Percentiles rank a stretch among this genome's conserved stretches.
Conservation (phyloP, 2,329 filamentous ascomycete genomes). For the Fusarium tuaranense region DNA sequence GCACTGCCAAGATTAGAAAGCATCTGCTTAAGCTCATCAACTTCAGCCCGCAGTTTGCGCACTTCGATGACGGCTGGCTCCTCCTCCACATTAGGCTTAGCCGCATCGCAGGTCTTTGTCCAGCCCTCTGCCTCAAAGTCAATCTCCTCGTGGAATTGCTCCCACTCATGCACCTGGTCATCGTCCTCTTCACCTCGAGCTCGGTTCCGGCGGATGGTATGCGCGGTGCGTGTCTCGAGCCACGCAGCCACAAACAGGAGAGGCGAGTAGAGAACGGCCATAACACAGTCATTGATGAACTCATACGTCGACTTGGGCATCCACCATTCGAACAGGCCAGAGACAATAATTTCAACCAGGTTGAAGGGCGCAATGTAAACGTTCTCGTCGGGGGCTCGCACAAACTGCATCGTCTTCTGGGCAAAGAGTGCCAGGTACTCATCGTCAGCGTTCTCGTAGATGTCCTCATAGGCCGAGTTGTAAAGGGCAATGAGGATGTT, state of each 20-base stretch:
- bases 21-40: constrained; percentile 67
- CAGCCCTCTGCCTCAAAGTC: constrained; percentile 89
- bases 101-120: constrained; percentile 81
- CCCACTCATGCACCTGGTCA: constrained; percentile 91
- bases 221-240: constrained; percentile 75
- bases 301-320: constrained; percentile 80
- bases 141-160: constrained; percentile 77
- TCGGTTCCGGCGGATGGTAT: constrained; percentile 78
- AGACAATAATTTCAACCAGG: constrained; percentile 84
- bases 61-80: constrained; percentile 82
- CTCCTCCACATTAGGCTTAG: constrained; percentile 83
- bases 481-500: constrained; percentile 98
- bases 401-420: constrained; percentile 96
- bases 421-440: constrained; percentile 95
- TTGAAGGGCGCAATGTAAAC: constrained; percentile 98
- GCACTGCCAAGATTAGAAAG: constrained; percentile 50
- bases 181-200: constrained; percentile 88
- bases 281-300: constrained; percentile 86
- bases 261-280: constrained; percentile 87
- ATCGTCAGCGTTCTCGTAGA: constrained; percentile 92
- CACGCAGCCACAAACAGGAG: constrained; percentile 82
- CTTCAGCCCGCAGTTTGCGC: constrained; percentile 67
- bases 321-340: constrained; percentile 95
- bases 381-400: constrained; percentile 96
- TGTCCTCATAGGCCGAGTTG: constrained; percentile 95